Evolutionary conservation across 345 rosid genomes (phyloP).

Genomic region (Salix dunnii): DNA sequence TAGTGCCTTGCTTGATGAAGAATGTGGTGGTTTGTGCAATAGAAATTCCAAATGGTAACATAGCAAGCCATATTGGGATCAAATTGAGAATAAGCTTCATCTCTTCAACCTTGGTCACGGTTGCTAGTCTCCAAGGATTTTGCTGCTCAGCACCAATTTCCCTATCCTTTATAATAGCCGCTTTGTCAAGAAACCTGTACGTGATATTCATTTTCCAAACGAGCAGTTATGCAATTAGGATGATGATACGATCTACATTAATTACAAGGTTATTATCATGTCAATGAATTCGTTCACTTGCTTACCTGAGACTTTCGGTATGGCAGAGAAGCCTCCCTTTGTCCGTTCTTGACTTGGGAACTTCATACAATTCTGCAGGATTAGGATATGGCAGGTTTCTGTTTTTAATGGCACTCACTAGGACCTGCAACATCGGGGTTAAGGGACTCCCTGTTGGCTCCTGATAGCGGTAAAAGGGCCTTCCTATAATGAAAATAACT

Average conservation of each 20-base stretch:
- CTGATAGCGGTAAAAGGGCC: conserved; percentile 69
- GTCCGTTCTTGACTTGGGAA: conserved; percentile 32
- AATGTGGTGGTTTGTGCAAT: conserved; percentile 76
- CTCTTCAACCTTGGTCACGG: conserved; percentile 83
- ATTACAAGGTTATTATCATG: not conserved
- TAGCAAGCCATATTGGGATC: conserved; percentile 80
- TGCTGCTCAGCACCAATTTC: conserved; percentile 39
- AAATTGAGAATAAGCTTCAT: conserved; percentile 79
- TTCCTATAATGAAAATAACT: conserved; percentile 55
- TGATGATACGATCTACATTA: not conserved
- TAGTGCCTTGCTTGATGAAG: conserved; percentile 81
- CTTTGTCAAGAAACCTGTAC: conserved; percentile 85
- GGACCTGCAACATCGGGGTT: conserved; percentile 76
- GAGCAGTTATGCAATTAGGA: not conserved
- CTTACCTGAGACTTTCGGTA: conserved; percentile 69
- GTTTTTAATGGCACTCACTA: conserved; percentile 71
- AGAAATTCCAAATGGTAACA: conserved; percentile 71
- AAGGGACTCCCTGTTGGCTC: conserved; percentile 72
- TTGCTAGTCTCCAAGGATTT: conserved; percentile 70
- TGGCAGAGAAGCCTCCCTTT: conserved; percentile 58
- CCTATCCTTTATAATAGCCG: conserved; percentile 54
- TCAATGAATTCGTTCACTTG: not conserved
- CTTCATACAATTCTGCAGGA: conserved; percentile 55
- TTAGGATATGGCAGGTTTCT: conserved; percentile 60
- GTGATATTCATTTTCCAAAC: not conserved